Base-by-base conservation (phyloP, 2,329 filamentous ascomycete genomes). In the Trichoderma oligosporum region DNA sequence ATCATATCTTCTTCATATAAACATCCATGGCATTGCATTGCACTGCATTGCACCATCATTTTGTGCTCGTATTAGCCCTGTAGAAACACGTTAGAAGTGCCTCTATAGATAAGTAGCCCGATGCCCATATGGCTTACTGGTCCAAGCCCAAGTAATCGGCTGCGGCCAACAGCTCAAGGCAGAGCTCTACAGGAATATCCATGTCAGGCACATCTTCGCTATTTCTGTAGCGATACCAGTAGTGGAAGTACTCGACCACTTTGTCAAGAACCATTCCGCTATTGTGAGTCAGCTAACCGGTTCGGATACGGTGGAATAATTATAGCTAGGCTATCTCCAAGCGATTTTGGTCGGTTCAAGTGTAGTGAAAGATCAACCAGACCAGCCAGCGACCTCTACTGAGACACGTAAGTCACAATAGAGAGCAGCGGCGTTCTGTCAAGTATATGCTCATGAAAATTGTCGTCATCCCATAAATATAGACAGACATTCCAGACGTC, bases 211-310 rank as follows among this genome's bases (percentile, higher is more conserved):
- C 87, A 65, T 91, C 85, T 64, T 86, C 84, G 63, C 78, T 78
- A 63, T 90, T 81, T 51, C 81, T 80, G 72, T 89, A 81, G 66
- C 85, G 86, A 72, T 91, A 86, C 76, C 88, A 88, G 76, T 91
- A 92, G 69, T 91, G 88, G 61, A 91, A 86, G 73, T 92, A 93
- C 73, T 92, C 87, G 70, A 86, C 88, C 29, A 92, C 85, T 69
- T 90, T 91, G 70, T 92, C 88, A 2, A 93, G 82, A 5, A 91
- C 82, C 53, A 86, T 76, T 62, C 84, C 86, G 72, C 87, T 91
- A 69, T 55, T 61, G 47, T 57, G 52, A 42, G 62, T 64, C 46
- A 62, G 57, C 54, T 8, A 46, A n/a, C 45, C 38, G 31, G 36
- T 25, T 46, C 38, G 8, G 25, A 27, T 33, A 46, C 39, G 7